These are phyloP conservation scores for Yarrowia porcina DNA, from an alignment of 805 yeast genomes.

Conservation along the genomic window DNA sequence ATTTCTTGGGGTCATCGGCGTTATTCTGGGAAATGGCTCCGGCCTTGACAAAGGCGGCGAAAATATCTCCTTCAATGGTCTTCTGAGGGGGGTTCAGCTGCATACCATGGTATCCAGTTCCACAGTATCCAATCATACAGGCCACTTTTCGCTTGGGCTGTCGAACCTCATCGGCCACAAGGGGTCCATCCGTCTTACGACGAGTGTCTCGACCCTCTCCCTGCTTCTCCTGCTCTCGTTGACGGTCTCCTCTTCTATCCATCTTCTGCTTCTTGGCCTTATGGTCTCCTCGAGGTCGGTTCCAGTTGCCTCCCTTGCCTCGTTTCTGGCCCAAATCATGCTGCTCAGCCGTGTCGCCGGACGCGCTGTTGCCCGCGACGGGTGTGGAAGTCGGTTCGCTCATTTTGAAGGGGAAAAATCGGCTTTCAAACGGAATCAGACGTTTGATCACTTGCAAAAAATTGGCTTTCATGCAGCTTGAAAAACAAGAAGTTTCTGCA, in stretches of 20 bases:
- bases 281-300: slow-evolving; percentile 3
- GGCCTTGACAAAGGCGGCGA: slow-evolving; percentile 75
- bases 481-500: not conserved
- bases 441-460: slow-evolving; percentile 3
- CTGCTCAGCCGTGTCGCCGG: not conserved
- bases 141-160: slow-evolving; percentile 81
- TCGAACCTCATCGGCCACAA: slow-evolving; percentile 32
- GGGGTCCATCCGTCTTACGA: slow-evolving; percentile 8
- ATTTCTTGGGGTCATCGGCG: slow-evolving; percentile 81
- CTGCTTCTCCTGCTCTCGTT: not conserved
- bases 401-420: not conserved
- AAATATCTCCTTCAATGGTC: slow-evolving; percentile 88
- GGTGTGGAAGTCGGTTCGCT: not conserved
- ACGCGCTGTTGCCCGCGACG: not conserved
- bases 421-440: not conserved
- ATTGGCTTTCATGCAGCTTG: slow-evolving; percentile 2
- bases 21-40: slow-evolving; percentile 88
- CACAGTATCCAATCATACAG: slow-evolving; percentile 87
- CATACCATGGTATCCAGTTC: slow-evolving; percentile 96
- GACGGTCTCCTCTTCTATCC: slow-evolving; percentile 9
- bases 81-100: slow-evolving; percentile 83
- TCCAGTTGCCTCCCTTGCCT: slow-evolving; percentile 22
- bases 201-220: slow-evolving; percentile 14
- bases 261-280: slow-evolving; percentile 13
- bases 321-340: slow-evolving; percentile 5